These are phyloP conservation scores for Russula griseocarnosa DNA, from an alignment of 768 basidiomycete genomes.

Conservation along the genomic window DNA sequence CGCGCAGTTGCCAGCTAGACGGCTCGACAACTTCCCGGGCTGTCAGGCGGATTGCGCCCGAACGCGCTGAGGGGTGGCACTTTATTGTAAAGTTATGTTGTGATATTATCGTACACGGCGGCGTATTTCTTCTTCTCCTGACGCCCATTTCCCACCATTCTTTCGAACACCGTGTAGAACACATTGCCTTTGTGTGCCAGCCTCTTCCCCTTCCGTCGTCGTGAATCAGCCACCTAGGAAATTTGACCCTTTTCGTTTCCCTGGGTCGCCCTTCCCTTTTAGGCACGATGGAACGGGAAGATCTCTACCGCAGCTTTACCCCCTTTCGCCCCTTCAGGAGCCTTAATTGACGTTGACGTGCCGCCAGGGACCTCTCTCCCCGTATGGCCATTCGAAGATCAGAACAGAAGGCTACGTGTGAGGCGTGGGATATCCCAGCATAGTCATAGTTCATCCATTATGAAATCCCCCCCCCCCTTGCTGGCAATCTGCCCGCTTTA, in stretches of 20 bases:
- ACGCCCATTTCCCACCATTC: conserved; percentile 20
- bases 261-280: conserved; percentile 15
- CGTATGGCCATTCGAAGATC: conserved; percentile 1
- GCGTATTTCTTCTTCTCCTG: conserved; percentile 10
- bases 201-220: not conserved
- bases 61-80: not conserved
- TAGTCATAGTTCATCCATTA: conserved; percentile 6
- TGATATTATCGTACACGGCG: not conserved
- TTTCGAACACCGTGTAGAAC: conserved; percentile 23
- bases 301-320: conserved; percentile 14
- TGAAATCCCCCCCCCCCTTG: not conserved
- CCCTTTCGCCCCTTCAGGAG: conserved; percentile 13
- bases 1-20: not conserved
- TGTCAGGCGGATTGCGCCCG: conserved; percentile 25
- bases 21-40: conserved; percentile 18
- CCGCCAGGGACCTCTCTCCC: conserved; percentile 7
- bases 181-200: conserved; percentile 2
- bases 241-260: conserved; percentile 9
- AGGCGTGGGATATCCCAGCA: conserved; percentile 3
- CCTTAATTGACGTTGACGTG: conserved; percentile 16
- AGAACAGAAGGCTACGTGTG: conserved; percentile 9
- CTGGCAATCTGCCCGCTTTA: not conserved
- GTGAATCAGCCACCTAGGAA: conserved; percentile 9
- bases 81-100: not conserved
- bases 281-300: conserved; percentile 19